A percentile compares a stretch with the other conserved stretches of the same genome.
These are phyloP conservation scores for Ceratobasidium papillatum DNA, from an alignment of 1,284 basidiomycete genomes.

Conservation along the genomic window DNA sequence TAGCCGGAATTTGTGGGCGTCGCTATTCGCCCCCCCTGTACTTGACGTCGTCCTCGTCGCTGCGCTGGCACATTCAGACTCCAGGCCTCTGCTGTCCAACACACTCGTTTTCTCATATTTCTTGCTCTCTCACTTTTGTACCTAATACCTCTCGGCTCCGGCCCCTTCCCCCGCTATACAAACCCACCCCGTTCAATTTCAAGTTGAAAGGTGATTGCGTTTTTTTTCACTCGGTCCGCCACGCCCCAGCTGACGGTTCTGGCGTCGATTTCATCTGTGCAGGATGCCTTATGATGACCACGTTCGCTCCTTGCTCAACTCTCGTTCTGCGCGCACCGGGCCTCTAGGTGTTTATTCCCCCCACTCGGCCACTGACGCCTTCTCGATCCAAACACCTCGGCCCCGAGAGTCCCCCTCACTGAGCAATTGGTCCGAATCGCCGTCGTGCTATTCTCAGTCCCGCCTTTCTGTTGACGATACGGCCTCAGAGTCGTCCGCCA, in stretches of 20 bases:
- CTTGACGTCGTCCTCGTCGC: constrained; percentile 7
- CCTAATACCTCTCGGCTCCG: constrained; percentile 1
- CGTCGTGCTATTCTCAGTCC: constrained; percentile 30
- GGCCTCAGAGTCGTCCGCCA: constrained; percentile 15
- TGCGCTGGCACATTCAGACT: neutral
- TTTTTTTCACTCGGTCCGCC: constrained; percentile 21
- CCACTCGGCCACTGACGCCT: constrained; percentile 9
- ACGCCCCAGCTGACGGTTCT: neutral
- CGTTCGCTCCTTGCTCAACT: constrained; percentile 30
- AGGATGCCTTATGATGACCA: constrained; percentile 28
- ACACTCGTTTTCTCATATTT: constrained; percentile 24
- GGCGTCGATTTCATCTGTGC: neutral
- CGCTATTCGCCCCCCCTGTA: neutral
- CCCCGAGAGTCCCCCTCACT: constrained; percentile 4
- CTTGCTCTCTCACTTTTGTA: neutral
- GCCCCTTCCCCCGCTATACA: neutral
- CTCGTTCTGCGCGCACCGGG: constrained; percentile 21
- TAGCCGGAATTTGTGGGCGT: neutral
- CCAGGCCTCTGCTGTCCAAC: neutral
- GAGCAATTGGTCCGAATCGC: constrained; percentile 25
- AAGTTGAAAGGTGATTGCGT: constrained; percentile 31
- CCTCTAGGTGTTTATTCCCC: constrained; percentile 14
- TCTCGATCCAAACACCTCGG: constrained; percentile 20
- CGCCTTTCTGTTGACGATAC: constrained; percentile 18
- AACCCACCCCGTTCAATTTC: constrained; percentile 7